phyloP scores from a whole-genome alignment of 1,284 basidiomycete genomes.

The Volvariella surrecta region DNA sequence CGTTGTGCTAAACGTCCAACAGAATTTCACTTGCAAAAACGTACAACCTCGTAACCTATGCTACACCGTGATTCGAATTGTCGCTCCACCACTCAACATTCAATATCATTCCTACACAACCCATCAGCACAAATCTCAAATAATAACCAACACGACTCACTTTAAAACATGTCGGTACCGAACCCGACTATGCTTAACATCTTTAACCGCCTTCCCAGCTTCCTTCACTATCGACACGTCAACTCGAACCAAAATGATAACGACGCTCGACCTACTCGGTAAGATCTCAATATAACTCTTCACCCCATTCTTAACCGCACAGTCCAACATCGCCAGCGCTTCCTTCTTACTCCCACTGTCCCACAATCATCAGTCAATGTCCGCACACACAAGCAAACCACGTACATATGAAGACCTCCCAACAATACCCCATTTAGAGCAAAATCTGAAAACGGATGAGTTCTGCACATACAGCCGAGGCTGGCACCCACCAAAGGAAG shows the following conservation, averaged over 20 bases:
- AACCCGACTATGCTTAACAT: conserved; percentile 16
- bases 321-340: conserved; percentile 47
- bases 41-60: too few species aligned
- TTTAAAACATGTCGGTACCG: conserved; percentile 21
- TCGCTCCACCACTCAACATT: too few species aligned
- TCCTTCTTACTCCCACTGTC: conserved; percentile 62
- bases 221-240: conserved; percentile 16
- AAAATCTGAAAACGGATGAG: conserved; percentile 12
- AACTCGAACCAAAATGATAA: not conserved
- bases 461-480: not conserved
- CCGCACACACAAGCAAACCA: too few species aligned
- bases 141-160: conserved; percentile 12
- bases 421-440: conserved; percentile 15
- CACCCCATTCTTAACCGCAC: conserved; percentile 42
- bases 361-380: too few species aligned
- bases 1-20: too few species aligned
- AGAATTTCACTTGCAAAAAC: too few species aligned
- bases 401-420: conserved; percentile 21
- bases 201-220: conserved; percentile 16
- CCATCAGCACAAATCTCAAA: too few species aligned
- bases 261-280: conserved; percentile 14
- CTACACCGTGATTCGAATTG: too few species aligned
- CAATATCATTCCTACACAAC: too few species aligned
- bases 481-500: conserved; percentile 11
- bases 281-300: conserved; percentile 20